phyloP scores from a whole-genome alignment of 2,329 filamentous ascomycete genomes.

The Tolypocladium tundrense region DNA sequence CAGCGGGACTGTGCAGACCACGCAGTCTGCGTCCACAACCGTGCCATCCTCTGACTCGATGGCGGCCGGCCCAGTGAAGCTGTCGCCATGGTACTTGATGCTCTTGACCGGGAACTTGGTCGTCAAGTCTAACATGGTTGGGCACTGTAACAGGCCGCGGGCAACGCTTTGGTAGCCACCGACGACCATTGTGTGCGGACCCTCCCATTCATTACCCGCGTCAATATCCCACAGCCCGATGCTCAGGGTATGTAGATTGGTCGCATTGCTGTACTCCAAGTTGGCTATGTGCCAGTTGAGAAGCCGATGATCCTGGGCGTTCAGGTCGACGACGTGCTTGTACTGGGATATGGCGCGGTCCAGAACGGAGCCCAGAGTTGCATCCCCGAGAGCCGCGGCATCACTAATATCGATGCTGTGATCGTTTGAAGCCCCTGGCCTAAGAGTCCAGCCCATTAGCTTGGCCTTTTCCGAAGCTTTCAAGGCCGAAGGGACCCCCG shows the following conservation, averaged over 20 bases:
- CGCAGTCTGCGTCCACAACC: slow-evolving; percentile 69
- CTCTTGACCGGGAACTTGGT: slow-evolving; percentile 63
- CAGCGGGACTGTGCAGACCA: slow-evolving; percentile 84
- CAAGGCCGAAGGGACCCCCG: slow-evolving; percentile 55
- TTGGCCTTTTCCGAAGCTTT: slow-evolving; percentile 70
- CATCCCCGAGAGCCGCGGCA: slow-evolving; percentile 51
- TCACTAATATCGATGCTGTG: slow-evolving; percentile 62
- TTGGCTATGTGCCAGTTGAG: slow-evolving; percentile 99
- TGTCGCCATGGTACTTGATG: slow-evolving; percentile 52
- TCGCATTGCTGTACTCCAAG: slow-evolving; percentile 93
- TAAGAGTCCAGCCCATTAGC: slow-evolving; percentile 73
- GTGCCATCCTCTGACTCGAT: slow-evolving; percentile 73
- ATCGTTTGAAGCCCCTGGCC: slow-evolving; percentile 49
- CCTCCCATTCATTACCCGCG: slow-evolving; percentile 94
- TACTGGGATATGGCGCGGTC: slow-evolving; percentile 89
- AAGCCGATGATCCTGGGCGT: slow-evolving; percentile 76
- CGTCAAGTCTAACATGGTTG: slow-evolving; percentile 65
- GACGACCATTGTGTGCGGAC: slow-evolving; percentile 83
- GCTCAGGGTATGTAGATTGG: slow-evolving; percentile 76
- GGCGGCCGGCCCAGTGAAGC: slow-evolving; percentile 36
- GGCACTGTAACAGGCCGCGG: slow-evolving; percentile 71
- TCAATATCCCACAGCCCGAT: slow-evolving; percentile 94
- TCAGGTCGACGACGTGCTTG: slow-evolving; percentile 69
- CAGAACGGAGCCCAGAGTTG: slow-evolving; percentile 82
- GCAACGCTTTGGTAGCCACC: slow-evolving; percentile 92